A percentile compares a stretch with the other conserved stretches of the same genome.
Evolutionary conservation across 768 basidiomycete species (phyloP).

Genomic region (Russula sp.): DNA sequence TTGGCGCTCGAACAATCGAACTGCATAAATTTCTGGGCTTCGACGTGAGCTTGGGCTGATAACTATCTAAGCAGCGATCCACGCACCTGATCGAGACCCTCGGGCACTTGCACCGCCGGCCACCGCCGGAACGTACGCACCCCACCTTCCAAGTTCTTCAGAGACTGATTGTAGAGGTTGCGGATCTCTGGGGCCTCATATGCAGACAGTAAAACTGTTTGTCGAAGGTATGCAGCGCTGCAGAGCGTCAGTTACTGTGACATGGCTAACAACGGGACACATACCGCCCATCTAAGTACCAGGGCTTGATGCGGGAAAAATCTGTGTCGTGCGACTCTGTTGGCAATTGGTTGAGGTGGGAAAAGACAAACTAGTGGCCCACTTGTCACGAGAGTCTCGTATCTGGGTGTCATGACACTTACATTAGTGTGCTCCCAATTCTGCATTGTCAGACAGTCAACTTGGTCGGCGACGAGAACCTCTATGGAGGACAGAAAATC

Average conservation of each 20-base stretch:
- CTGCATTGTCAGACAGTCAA: constrained; percentile 93
- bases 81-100: constrained; percentile 73
- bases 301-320: constrained; percentile 95
- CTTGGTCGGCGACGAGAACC: constrained; percentile 81
- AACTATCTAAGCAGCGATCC: neutral
- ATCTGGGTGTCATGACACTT: constrained; percentile 17
- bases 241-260: neutral
- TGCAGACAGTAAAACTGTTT: constrained; percentile 79
- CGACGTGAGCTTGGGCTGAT: neutral
- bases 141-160: constrained; percentile 85
- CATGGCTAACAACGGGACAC: constrained; percentile 27
- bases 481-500: constrained; percentile 96
- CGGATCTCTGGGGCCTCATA: constrained; percentile 89
- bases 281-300: constrained; percentile 94
- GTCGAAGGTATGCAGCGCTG: constrained; percentile 81
- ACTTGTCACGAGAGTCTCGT: neutral
- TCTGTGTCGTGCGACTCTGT: constrained; percentile 91
- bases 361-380: constrained; percentile 64
- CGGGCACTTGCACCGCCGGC: constrained; percentile 69
- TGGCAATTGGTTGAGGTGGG: constrained; percentile 79
- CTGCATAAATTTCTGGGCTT: constrained; percentile 53
- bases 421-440: constrained; percentile 99
- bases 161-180: constrained; percentile 60
- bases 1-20: constrained; percentile 67
- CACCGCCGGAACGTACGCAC: constrained; percentile 61